These are phyloP conservation scores for Cyberlindnera euphorbiiphila DNA, from an alignment of 805 yeast species.

Conservation along the genomic window DNA sequence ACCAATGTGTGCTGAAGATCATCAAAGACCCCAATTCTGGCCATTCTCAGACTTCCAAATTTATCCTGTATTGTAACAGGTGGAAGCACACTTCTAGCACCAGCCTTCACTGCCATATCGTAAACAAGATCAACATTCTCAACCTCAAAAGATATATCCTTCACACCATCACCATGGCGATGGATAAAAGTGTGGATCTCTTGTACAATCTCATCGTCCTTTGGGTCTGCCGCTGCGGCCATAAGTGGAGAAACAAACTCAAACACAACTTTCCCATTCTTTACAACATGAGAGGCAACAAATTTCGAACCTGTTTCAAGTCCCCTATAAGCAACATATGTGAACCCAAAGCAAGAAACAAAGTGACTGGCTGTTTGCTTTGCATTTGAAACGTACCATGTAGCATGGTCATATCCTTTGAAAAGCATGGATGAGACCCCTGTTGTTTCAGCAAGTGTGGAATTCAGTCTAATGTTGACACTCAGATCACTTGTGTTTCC, in stretches of 20 bases:
- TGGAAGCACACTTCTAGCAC: slow-evolving; percentile 42
- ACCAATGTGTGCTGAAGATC: slow-evolving; percentile 71
- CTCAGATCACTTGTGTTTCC: no score
- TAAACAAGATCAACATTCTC: slow-evolving; percentile 43
- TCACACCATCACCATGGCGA: slow-evolving; percentile 76
- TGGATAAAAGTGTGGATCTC: slow-evolving; percentile 44
- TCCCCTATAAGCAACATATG: slow-evolving; percentile 57
- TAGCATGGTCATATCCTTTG: slow-evolving; percentile 58
- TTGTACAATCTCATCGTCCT: slow-evolving; percentile 22
- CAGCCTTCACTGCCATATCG: slow-evolving; percentile 44
- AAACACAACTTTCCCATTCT: slow-evolving; percentile 50
- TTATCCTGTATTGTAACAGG: slow-evolving; percentile 36
- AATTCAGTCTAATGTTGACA: slow-evolving; percentile 4
- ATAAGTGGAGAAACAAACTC: slow-evolving; percentile 40
- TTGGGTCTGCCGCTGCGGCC: slow-evolving; percentile 20
- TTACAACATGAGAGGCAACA: slow-evolving; percentile 56
- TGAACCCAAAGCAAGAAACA: slow-evolving; percentile 57
- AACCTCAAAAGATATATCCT: slow-evolving; percentile 69
- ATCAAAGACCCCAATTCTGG: slow-evolving; percentile 50
- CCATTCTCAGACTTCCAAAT: slow-evolving; percentile 48
- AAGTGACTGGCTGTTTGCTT: slow-evolving; percentile 56
- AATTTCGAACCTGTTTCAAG: slow-evolving; percentile 63
- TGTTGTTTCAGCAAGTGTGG: background rate
- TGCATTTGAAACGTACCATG: slow-evolving; percentile 73
- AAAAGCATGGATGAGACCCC: slow-evolving; percentile 10